phyloP scores from a whole-genome alignment of 768 basidiomycete genomes.

The Leccinum obscurum region DNA sequence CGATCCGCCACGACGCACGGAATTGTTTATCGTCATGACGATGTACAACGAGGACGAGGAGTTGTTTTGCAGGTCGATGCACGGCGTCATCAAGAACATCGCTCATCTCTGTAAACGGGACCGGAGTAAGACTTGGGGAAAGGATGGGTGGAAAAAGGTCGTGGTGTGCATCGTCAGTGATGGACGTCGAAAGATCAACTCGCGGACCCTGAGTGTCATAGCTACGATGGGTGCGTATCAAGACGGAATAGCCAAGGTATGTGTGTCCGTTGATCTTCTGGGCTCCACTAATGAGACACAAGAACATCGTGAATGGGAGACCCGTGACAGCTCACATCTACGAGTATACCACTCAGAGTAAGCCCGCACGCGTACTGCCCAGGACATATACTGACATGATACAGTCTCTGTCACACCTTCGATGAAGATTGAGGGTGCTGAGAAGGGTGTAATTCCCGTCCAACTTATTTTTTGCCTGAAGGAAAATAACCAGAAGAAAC shows the following conservation, averaged over 20 bases:
- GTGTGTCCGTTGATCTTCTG: slow-evolving; percentile 12
- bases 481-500: slow-evolving; percentile 94
- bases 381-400: slow-evolving; percentile 9
- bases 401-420: slow-evolving; percentile 79
- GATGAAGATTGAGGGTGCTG: slow-evolving; percentile 78
- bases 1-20: slow-evolving; percentile 86
- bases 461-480: slow-evolving; percentile 93
- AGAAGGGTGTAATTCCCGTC: slow-evolving; percentile 81
- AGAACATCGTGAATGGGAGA: slow-evolving; percentile 78
- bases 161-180: slow-evolving; percentile 92
- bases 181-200: slow-evolving; percentile 82
- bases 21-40: slow-evolving; percentile 96
- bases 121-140: slow-evolving; percentile 92
- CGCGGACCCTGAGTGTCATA: slow-evolving; percentile 79
- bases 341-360: slow-evolving; percentile 92
- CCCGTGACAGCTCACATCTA: slow-evolving; percentile 89
- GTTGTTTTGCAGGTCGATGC: slow-evolving; percentile 91
- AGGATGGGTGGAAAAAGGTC: slow-evolving; percentile 98
- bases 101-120: slow-evolving; percentile 85
- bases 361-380: neutral
- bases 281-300: slow-evolving; percentile 7
- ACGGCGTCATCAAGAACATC: slow-evolving; percentile 94
- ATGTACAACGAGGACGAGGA: slow-evolving; percentile 97
- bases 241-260: slow-evolving; percentile 87
- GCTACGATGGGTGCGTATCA: slow-evolving; percentile 95